A percentile compares a stretch with the other conserved stretches of the same genome.
Conservation (phyloP, 2,329 filamentous ascomycete species). For the Xylaria sp. region DNA sequence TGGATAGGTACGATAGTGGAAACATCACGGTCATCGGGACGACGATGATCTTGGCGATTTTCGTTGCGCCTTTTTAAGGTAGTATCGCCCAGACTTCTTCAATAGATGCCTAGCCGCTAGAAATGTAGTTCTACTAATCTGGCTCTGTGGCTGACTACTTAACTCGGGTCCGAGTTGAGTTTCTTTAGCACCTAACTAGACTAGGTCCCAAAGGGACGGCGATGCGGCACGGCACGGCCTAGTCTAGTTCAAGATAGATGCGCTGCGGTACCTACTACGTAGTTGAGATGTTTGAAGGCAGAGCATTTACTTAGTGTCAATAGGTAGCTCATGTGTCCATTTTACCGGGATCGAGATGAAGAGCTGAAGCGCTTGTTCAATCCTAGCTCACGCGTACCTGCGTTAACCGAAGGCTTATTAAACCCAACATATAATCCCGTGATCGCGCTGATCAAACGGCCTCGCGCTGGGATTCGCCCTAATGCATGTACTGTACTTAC, state of each 20-base stretch:
- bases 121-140: slow-evolving; percentile 21
- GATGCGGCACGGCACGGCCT: slow-evolving; percentile 29
- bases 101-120: slow-evolving; percentile 24
- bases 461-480: slow-evolving; percentile 9
- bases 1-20: neutral
- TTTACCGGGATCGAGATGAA: slow-evolving; percentile 9
- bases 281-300: neutral
- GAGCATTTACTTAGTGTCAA: neutral
- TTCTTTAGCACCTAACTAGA: neutral
- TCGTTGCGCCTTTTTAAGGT: neutral
- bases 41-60: neutral
- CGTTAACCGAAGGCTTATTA: slow-evolving; percentile 22
- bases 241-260: slow-evolving; percentile 5
- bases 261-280: neutral
- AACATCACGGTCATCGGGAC: neutral
- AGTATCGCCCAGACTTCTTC: slow-evolving; percentile 9
- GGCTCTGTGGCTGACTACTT: neutral
- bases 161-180: too few relatives aligned
- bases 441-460: slow-evolving; percentile 30
- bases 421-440: slow-evolving; percentile 24
- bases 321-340: slow-evolving; percentile 2
- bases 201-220: slow-evolving; percentile 11
- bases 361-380: slow-evolving; percentile 5
- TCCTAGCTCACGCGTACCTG: slow-evolving; percentile 29
- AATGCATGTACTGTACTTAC: slow-evolving; percentile 30